Base-by-base conservation (phyloP, 139 green algal species). In the Pedinophyceae sp. region DNA sequence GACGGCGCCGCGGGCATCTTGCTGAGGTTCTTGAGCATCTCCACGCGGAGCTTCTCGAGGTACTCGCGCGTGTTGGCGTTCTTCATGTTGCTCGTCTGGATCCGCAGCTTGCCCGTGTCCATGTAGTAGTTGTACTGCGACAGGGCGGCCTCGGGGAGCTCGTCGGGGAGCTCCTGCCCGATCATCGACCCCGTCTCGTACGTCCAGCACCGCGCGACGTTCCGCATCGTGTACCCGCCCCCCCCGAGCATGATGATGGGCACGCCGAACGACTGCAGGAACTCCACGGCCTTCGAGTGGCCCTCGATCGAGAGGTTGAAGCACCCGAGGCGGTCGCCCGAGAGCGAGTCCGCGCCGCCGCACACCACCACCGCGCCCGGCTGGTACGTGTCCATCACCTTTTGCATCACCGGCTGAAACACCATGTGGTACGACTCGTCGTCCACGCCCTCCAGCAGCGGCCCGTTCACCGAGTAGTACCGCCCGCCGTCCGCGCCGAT, bases 361-460 rank as follows among this genome's bases (percentile, higher is more conserved):
- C 93, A 96, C 59, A 98, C 78, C 19, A 97, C 91, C 30, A 98
- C 86, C 3, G 91, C 91, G 27, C 80, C 80, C 1, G 91, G 91
- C 61, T 94, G 81, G 69, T 87, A 98, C 64, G 88, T 69, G 67
- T 97, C 84, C 91, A 98, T 95, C 27, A 97, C 81, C 74, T 86
- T 87, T 24, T 70, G 60, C 79, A 91, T 92, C 57, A 95, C 77
- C 4, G 87, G 84, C 52, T 96, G 84, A 66, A 93, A 98, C 41
- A 98, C 57, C 17, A 75, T 70, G 55, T 81, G 71, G 78, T 95
- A 97, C 52, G 61, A 85, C 27, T 87, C 79, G 52, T 98, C 90
- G 55, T 98, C 90, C 70, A 98, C 93, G 48, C 89, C 89, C 55
- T 97, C 88, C 55, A 80, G 74, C 46, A 97, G 69, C 22, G 89